Conservation (phyloP, 331 rosid genomes). For the Pyracantha coccinea region DNA sequence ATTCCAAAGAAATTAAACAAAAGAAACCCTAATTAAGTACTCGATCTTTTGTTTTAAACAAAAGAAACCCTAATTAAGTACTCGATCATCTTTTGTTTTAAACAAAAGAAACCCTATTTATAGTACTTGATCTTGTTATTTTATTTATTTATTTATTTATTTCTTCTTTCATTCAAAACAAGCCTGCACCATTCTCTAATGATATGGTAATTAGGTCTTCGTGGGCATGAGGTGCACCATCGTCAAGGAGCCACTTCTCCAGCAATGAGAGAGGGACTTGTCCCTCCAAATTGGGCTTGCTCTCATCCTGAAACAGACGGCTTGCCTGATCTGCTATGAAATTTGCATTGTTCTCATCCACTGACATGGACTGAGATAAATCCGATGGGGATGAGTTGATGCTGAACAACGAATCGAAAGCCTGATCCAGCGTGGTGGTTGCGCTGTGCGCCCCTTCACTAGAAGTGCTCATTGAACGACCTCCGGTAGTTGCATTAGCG, state of each 20-base stretch:
- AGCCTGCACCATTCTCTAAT: conserved; percentile 29
- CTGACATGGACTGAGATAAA: conserved; percentile 30
- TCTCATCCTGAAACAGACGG: conserved; percentile 32
- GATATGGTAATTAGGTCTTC: conserved; percentile 53
- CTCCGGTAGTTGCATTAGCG: neutral
- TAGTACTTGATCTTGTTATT: neutral
- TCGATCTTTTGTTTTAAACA: neutral
- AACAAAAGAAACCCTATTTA: too few species aligned
- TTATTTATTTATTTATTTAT: too few species aligned
- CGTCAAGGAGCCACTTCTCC: conserved; percentile 89
- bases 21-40: neutral
- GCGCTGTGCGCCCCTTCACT: conserved; percentile 45
- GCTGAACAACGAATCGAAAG: conserved; percentile 44
- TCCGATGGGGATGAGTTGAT: conserved; percentile 42
- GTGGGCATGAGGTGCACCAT: conserved; percentile 41
- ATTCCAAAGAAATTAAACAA: neutral
- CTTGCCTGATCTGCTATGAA: conserved; percentile 6
- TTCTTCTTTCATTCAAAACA: conserved; percentile 27
- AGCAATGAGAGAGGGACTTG: conserved; percentile 58
- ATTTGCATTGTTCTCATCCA: conserved; percentile 16
- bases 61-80: neutral
- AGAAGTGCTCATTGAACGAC: conserved; percentile 20
- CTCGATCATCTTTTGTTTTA: too few species aligned
- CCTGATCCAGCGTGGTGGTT: conserved; percentile 30
- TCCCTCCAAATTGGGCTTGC: conserved; percentile 24